Conservation (phyloP, 2,329 filamentous ascomycete genomes). For the Paecilomyces formosus region DNA sequence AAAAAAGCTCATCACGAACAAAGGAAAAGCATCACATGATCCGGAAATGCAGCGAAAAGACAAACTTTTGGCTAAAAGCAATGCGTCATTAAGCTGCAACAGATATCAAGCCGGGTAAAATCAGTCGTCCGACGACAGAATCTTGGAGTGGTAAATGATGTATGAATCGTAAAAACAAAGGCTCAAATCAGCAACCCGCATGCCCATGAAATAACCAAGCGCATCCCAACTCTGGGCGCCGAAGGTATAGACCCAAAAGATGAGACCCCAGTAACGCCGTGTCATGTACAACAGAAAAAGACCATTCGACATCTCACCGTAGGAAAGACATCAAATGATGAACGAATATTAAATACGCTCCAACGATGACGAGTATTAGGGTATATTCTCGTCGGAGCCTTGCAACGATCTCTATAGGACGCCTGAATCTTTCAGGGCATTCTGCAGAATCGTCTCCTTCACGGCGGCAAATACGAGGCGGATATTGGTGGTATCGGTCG, state of each 20-base stretch:
- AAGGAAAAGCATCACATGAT: background rate
- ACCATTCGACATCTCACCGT: background rate
- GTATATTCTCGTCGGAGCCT: background rate
- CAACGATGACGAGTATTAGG: background rate
- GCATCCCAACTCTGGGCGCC: conserved; percentile 9
- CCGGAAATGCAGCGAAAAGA: background rate
- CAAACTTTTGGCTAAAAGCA: background rate
- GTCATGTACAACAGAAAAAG: conserved; percentile 11
- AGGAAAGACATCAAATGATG: background rate
- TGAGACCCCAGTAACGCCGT: conserved; percentile 1
- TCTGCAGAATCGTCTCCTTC: conserved; percentile 97
- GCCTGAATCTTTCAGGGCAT: conserved; percentile 94
- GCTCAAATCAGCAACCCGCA: background rate
- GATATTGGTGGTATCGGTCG: conserved; percentile 97
- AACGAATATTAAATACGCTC: background rate
- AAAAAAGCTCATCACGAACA: background rate
- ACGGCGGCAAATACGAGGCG: conserved; percentile 95
- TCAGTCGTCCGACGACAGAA: background rate
- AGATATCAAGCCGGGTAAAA: background rate
- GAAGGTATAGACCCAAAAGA: conserved; percentile 9
- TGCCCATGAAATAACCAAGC: conserved; percentile 5
- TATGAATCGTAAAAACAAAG: background rate
- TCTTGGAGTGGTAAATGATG: background rate
- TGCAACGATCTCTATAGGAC: conserved; percentile 56
- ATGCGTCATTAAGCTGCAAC: background rate